phyloP scores from a whole-genome alignment of 1,139 yeast genomes.

The Yamadazyma siamensis region DNA sequence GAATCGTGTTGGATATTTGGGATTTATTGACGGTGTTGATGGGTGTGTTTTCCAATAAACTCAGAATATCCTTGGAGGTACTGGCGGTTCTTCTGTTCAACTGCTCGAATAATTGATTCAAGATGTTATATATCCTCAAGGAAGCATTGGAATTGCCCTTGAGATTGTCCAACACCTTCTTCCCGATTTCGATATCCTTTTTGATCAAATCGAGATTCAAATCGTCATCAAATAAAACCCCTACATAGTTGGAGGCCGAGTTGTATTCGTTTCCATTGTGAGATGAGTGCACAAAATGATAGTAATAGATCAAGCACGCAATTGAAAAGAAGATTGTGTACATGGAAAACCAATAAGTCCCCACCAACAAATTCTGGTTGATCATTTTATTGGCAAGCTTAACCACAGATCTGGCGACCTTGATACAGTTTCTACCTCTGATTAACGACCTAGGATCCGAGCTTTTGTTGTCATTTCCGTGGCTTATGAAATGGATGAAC shows the following conservation, averaged over 20 bases:
- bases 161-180: conserved; percentile 64
- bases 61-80: conserved; percentile 25
- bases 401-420: conserved; percentile 81
- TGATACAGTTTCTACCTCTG: conserved; percentile 80
- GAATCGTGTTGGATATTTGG: conserved; percentile 26
- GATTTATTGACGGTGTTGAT: conserved; percentile 9
- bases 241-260: conserved; percentile 41
- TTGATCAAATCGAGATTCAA: conserved; percentile 65
- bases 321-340: conserved; percentile 91
- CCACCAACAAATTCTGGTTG: conserved; percentile 67
- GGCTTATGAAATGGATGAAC: conserved; percentile 75
- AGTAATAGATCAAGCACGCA: conserved; percentile 81
- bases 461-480: conserved; percentile 38
- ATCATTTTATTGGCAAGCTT: conserved; percentile 82
- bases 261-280: conserved; percentile 16
- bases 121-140: conserved; percentile 70
- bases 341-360: conserved; percentile 91
- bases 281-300: conserved; percentile 60
- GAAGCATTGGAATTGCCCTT: conserved; percentile 79
- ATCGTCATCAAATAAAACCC: conserved; percentile 54
- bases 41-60: conserved; percentile 7
- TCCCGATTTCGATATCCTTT: conserved; percentile 79
- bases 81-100: conserved; percentile 65
- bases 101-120: conserved; percentile 79
- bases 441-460: conserved; percentile 51